Evolutionary conservation across 2,329 filamentous ascomycete species (phyloP).

Genomic region (Trichoderma simmonsii): DNA sequence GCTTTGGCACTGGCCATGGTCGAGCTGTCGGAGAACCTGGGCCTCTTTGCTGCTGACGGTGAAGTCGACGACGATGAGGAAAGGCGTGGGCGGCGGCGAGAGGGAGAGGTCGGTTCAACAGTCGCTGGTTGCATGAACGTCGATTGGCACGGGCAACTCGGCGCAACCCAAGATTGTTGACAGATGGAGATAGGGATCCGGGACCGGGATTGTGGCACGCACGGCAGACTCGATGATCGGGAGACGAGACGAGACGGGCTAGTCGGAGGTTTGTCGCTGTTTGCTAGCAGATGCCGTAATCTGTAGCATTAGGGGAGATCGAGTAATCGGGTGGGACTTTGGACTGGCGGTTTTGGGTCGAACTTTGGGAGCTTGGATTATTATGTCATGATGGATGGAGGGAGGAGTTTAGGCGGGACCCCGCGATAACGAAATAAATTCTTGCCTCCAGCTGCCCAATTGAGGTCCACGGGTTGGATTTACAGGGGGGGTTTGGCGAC

Average conservation of each 20-base stretch:
- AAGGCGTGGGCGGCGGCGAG: conserved; percentile 39
- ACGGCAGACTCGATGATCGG: background rate
- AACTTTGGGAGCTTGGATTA: background rate
- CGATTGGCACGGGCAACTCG: conserved; percentile 3
- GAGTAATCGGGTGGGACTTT: conserved; percentile 10
- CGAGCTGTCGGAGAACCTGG: conserved; percentile 28
- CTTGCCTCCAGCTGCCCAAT: background rate
- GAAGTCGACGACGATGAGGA: conserved; percentile 32
- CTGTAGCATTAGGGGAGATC: background rate
- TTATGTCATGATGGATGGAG: conserved; percentile 24
- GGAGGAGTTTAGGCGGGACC: conserved; percentile 5
- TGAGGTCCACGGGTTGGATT: background rate
- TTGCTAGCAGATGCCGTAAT: background rate
- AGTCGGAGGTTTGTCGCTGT: background rate
- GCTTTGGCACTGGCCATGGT: conserved; percentile 37
- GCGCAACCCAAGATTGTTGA: background rate
- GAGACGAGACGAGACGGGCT: background rate
- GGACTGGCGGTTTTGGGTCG: background rate
- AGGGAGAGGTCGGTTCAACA: conserved; percentile 31
- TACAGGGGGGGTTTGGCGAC: conserved; percentile 20
- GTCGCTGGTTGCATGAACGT: conserved; percentile 35
- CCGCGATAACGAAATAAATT: conserved; percentile 29
- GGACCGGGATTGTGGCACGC: background rate
- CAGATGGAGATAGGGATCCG: background rate
- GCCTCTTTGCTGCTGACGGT: conserved; percentile 31